Base-by-base conservation (phyloP, 768 basidiomycete genomes). In the Russula brevipes region DNA sequence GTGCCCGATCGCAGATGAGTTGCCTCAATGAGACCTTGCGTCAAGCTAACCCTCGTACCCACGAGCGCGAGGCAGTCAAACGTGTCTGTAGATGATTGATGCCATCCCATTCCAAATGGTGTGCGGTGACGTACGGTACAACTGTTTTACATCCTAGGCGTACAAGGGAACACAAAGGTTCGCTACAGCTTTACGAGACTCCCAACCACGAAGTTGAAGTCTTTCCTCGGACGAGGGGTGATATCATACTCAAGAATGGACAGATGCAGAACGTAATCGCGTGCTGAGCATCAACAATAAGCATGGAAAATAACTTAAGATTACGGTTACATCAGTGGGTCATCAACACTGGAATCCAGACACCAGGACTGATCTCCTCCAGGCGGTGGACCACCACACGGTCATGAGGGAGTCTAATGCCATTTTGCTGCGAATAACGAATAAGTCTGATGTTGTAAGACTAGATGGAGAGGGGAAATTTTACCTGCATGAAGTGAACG, bases 401-500 rank as follows among this genome's bases (percentile, higher is more conserved):
- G 12, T 66, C 56, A 65, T 61, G 63, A 45, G 65, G n/a, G n/a
- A 68, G 66, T 2, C 39, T 2, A n/a, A 68, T 66, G n/a, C 30
- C 47, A 36, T 68, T 66, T 44, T 55, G 9, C 67, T 68, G 47
- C 11, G 38, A 33, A 33, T 0, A n/a, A 5, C 24, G 6, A 35
- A 31, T 63, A 8, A 60, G 49, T 49, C 8, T 14, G 50, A 36
- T 35, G 19, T 14, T 41, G 12, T 9, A 24, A 33, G 41, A 7
- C 6, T 45, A 30, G 19, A 19, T 7, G 8, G 19, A 12, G 0
- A 3, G 14, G 36, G n/a, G 17, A 7, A n/a, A 31, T 12, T 36
- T 54, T 63, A 67, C 67, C 30, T 51, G 44, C 53, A 68, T 67
- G 42, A 68, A 68, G 41, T 68, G 67, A 44, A 60, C 61, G 41